Percentiles rank a stretch among this genome's conserved stretches.
Conservation (phyloP, 139 green algal genomes). For the Volvox reticuliferus region DNA sequence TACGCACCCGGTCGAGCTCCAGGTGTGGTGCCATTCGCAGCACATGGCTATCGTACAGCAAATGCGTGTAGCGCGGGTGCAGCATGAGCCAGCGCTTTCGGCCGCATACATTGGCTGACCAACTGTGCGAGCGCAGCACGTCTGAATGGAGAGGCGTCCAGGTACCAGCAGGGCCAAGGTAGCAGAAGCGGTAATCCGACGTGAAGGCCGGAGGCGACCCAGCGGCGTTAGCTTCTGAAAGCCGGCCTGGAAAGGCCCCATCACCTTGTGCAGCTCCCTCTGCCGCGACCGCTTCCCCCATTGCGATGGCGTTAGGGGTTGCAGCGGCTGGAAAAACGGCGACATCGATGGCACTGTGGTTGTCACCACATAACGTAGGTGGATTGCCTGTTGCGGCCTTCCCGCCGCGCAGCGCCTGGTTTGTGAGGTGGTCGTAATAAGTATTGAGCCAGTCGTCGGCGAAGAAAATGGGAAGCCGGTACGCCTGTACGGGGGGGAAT, state of each 20-base stretch:
- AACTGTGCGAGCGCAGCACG: constrained; percentile 88
- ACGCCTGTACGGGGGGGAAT: constrained; percentile 62
- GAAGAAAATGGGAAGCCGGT: constrained; percentile 79
- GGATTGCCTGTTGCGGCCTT: constrained; percentile 13
- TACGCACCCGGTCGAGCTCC: not conserved
- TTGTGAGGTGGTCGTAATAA: constrained; percentile 72
- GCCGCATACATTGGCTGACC: constrained; percentile 85
- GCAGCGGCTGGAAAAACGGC: not conserved
- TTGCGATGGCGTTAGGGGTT: not conserved
- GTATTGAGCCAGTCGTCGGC: constrained; percentile 93
- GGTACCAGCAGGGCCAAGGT: constrained; percentile 64
- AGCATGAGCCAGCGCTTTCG: constrained; percentile 87
- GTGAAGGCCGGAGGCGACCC: not conserved
- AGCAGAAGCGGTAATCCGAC: constrained; percentile 76
- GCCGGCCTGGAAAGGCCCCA: too few species aligned
- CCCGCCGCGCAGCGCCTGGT: not conserved
- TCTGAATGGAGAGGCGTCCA: constrained; percentile 90
- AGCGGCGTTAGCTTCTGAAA: too few species aligned
- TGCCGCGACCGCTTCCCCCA: not conserved
- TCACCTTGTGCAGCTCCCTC: not conserved
- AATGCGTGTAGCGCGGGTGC: constrained; percentile 69
- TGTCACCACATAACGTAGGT: constrained; percentile 19
- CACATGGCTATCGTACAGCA: constrained; percentile 52
- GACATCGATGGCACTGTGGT: not conserved
- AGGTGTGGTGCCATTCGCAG: constrained; percentile 53